Base-by-base conservation (phyloP, 371 early-diverging fungal genomes). In the Mortierella sp. region DNA sequence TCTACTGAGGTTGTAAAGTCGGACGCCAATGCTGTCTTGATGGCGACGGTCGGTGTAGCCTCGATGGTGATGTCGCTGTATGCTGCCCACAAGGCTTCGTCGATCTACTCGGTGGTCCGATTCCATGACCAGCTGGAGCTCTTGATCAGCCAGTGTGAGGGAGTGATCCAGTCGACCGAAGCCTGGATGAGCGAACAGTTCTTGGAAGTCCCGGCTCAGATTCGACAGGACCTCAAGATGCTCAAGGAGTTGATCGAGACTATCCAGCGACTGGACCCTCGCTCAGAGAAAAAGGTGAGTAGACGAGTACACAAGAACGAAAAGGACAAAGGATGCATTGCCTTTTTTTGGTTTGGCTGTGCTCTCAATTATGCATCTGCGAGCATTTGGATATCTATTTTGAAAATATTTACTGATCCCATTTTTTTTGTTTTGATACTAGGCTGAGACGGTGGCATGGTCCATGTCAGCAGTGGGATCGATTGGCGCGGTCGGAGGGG, bases 141-240 rank as follows among this genome's bases (percentile, higher is more conserved):
- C 8, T 68, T 90, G 14, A 73, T 89, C 43, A 58, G 63, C 2
- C 90, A 90, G 45, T 88, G 90, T 19, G 79, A 87, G 41, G 69
- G 80, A 10, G 87, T 86, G n/a, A 41, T 90, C 52, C 85, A 86
- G 65, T 88, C 88, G 29, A 87, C 88, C 0, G 78, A 86, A 34
- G 85, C 87, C 22, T 91, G 91, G 91, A 88, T 88, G n/a, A 80
- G 87, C 64, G 90, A 91, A 63, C 87, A 86, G 63, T 86, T 86
- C 26, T 80, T 86, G 34, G 77, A 79, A 44, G 85, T 90, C 40
- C 90, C 89, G 14, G 85, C 79, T 11, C 80, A 86, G 66, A 64
- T 91, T 13, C 79, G 76, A 16, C 66, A 84, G n/a, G 91, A 91
- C 70, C 44, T 90, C 19, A 64, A 69, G 14, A 77, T 81, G 31